A percentile compares a stretch with the other conserved stretches of the same genome.
Evolutionary conservation across 1,284 basidiomycete genomes (phyloP).

Genomic region (Serendipita sp.): DNA sequence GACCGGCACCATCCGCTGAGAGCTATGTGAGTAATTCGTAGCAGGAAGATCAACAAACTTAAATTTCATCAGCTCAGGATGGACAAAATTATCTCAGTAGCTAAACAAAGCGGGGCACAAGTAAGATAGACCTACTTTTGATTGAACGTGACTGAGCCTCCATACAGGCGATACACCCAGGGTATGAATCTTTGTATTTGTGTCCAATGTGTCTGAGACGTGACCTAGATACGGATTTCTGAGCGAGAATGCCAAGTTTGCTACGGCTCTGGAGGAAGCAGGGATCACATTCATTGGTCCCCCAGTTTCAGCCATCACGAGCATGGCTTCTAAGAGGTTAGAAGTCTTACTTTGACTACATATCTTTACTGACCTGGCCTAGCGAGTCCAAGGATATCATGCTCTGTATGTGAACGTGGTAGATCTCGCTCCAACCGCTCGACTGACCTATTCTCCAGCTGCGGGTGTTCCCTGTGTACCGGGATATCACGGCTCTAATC

Average conservation of each 20-base stretch:
- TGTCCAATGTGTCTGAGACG: neutral
- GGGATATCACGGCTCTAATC: slow-evolving; percentile 71
- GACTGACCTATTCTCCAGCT: slow-evolving; percentile 25
- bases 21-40: slow-evolving; percentile 56
- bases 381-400: slow-evolving; percentile 86
- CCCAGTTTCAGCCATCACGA: slow-evolving; percentile 82
- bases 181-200: slow-evolving; percentile 27
- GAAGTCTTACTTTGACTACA: neutral
- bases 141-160: slow-evolving; percentile 9
- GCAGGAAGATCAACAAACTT: too few species aligned
- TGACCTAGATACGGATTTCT: slow-evolving; percentile 69
- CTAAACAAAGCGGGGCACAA: slow-evolving; percentile 68
- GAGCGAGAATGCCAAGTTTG: slow-evolving; percentile 85
- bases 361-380: slow-evolving; percentile 12
- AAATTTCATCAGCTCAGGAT: slow-evolving; percentile 47
- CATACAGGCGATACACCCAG: slow-evolving; percentile 63
- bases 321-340: slow-evolving; percentile 83
- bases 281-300: slow-evolving; percentile 95
- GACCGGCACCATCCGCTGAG: slow-evolving; percentile 74
- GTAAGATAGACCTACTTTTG: slow-evolving; percentile 26
- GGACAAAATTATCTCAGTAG: slow-evolving; percentile 80
- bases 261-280: slow-evolving; percentile 69
- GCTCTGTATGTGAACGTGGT: slow-evolving; percentile 36
- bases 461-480: slow-evolving; percentile 91
- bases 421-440: neutral